These are phyloP conservation scores for Lipomyces japonicus DNA, from an alignment of 805 yeast genomes.

Conservation along the genomic window DNA sequence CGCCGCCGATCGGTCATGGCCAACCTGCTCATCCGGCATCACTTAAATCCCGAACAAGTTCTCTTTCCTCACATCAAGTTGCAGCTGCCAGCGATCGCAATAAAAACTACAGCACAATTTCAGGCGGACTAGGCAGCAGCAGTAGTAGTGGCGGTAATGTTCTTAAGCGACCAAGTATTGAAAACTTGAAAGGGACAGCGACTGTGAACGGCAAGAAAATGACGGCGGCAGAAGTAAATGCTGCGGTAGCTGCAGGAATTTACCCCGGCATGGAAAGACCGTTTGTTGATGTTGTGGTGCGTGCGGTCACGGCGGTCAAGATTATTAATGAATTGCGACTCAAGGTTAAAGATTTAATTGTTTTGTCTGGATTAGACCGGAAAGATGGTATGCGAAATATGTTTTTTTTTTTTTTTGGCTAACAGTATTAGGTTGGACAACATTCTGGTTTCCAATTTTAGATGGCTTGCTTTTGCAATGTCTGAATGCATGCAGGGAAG, in stretches of 20 bases:
- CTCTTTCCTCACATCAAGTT: slow-evolving; percentile 1
- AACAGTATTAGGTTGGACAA: slow-evolving; percentile 22
- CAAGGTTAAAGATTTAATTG: slow-evolving; percentile 35
- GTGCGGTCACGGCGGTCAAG: slow-evolving; percentile 43
- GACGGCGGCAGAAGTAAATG: slow-evolving; percentile 29
- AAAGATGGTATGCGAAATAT: slow-evolving; percentile 40
- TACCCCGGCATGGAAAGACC: slow-evolving; percentile 26
- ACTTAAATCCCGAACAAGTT: background rate
- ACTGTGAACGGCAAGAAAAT: slow-evolving; percentile 17
- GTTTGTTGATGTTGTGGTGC: slow-evolving; percentile 51
- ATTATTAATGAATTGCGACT: slow-evolving; percentile 39
- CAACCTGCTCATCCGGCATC: background rate
- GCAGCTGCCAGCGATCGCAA: slow-evolving; percentile 8
- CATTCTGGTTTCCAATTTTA: slow-evolving; percentile 54
- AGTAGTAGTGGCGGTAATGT: background rate
- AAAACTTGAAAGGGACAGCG: slow-evolving; percentile 6
- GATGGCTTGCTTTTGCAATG: slow-evolving; percentile 89
- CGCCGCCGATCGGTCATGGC: slow-evolving; percentile 8
- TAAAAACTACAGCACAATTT: slow-evolving; percentile 25
- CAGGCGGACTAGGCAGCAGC: background rate
- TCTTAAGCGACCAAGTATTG: slow-evolving; percentile 5
- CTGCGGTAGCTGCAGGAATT: slow-evolving; percentile 28
- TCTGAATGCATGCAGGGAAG: slow-evolving; percentile 77
- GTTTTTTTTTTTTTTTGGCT: background rate
- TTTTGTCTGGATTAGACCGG: slow-evolving; percentile 19